Evolutionary conservation across 2,329 filamentous ascomycete genomes (phyloP).

Genomic region (Stagonosporopsis tanaceti): DNA sequence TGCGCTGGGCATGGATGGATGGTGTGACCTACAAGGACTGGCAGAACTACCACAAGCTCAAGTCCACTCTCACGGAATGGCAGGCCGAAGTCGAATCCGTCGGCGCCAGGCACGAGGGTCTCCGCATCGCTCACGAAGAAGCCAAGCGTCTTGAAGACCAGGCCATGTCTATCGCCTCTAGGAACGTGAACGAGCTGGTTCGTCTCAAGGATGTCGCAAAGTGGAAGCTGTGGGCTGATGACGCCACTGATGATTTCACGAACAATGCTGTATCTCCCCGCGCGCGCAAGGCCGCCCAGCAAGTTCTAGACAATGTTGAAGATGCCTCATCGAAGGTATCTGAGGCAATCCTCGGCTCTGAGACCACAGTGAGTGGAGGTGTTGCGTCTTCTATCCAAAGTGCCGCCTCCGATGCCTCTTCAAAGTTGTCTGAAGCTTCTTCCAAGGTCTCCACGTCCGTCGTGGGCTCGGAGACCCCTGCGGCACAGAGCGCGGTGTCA

Average conservation of each 20-base stretch:
- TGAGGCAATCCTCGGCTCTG: constrained; percentile 45
- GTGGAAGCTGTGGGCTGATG: constrained; percentile 81
- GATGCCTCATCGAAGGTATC: constrained; percentile 49
- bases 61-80: constrained; percentile 84
- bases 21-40: constrained; percentile 97
- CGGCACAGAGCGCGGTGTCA: constrained; percentile 31
- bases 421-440: constrained; percentile 28
- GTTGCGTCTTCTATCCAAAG: constrained; percentile 49
- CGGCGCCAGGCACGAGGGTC: constrained; percentile 75
- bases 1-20: constrained; percentile 94
- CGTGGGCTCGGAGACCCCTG: constrained; percentile 26
- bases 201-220: constrained; percentile 82
- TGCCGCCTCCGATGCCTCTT: constrained; percentile 45
- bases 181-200: constrained; percentile 79
- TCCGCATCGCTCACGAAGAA: constrained; percentile 72
- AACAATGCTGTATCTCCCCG: constrained; percentile 69
- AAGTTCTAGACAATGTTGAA: constrained; percentile 51
- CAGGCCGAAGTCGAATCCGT: constrained; percentile 80
- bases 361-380: constrained; percentile 43
- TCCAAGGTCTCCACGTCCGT: constrained; percentile 37
- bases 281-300: constrained; percentile 56
- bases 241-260: constrained; percentile 81
- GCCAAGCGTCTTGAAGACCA: constrained; percentile 75
- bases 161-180: constrained; percentile 81
- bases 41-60: constrained; percentile 91